Evolutionary conservation across 2,329 filamentous ascomycete genomes (phyloP).

Genomic region (Aureobasidium uvarum): DNA sequence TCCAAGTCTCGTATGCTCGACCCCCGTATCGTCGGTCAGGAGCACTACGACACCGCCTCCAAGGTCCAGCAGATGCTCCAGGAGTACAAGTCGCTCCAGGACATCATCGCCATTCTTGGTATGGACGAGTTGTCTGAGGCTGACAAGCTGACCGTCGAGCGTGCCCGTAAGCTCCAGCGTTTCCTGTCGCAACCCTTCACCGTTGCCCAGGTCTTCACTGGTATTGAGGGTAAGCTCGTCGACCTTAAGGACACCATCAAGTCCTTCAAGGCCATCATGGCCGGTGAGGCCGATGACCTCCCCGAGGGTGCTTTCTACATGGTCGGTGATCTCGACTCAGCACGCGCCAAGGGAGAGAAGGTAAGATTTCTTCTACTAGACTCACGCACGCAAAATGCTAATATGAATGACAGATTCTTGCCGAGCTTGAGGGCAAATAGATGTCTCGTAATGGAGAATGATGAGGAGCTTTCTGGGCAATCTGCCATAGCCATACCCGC

Average conservation of each 20-base stretch:
- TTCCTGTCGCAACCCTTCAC: slow-evolving; percentile 99
- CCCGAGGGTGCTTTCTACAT: slow-evolving; percentile 75
- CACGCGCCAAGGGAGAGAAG: slow-evolving; percentile 96
- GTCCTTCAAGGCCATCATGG: slow-evolving; percentile 96
- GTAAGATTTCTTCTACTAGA: too few species aligned
- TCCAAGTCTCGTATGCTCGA: slow-evolving; percentile 99
- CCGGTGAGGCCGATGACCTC: slow-evolving; percentile 91
- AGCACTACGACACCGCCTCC: slow-evolving; percentile 94
- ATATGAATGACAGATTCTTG: slow-evolving; percentile 65
- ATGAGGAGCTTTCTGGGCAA: slow-evolving; percentile 21
- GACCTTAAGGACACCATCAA: slow-evolving; percentile 98
- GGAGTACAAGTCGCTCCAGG: slow-evolving; percentile 99
- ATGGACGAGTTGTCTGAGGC: slow-evolving; percentile 99
- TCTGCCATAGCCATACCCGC: slow-evolving; percentile 18
- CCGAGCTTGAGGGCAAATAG: slow-evolving; percentile 67
- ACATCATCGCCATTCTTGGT: slow-evolving; percentile 98
- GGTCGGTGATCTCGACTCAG: slow-evolving; percentile 85
- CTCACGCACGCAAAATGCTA: too few species aligned
- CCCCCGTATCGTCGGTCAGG: slow-evolving; percentile 95
- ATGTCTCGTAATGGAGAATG: slow-evolving; percentile 21
- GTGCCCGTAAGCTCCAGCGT: slow-evolving; percentile 99
- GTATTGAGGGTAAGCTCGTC: slow-evolving; percentile 95
- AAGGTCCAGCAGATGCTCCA: slow-evolving; percentile 99
- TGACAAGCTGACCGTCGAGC: slow-evolving; percentile 99
- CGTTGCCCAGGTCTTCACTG: slow-evolving; percentile 79